Conservation (phyloP, 768 basidiomycete species). For the Kwoniella europaea region DNA sequence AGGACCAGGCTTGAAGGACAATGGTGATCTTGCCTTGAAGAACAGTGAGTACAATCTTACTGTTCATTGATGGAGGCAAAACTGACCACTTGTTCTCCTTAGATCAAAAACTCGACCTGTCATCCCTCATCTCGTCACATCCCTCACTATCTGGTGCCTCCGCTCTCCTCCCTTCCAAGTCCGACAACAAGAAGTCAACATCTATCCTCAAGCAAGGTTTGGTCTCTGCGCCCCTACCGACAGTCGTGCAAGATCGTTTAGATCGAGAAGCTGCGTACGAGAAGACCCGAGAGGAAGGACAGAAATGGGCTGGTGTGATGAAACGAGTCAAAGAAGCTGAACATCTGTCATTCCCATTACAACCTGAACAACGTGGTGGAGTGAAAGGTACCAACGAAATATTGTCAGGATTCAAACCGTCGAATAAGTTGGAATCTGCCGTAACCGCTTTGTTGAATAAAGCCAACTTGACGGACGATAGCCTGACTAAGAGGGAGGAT, state of each 20-base stretch:
- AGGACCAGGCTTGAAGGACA: constrained; percentile 64
- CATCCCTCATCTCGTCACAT: constrained; percentile 70
- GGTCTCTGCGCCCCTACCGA: constrained; percentile 81
- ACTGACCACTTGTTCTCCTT: neutral
- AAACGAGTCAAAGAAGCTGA: constrained; percentile 83
- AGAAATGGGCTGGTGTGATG: constrained; percentile 93
- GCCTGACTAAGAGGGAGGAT: constrained; percentile 77
- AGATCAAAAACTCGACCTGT: constrained; percentile 57
- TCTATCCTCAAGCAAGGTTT: constrained; percentile 65
- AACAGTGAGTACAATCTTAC: constrained; percentile 39
- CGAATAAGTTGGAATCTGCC: constrained; percentile 80
- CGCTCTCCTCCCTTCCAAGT: constrained; percentile 71
- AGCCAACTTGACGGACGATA: constrained; percentile 81
- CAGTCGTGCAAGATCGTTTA: constrained; percentile 82
- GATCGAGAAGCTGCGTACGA: constrained; percentile 95
- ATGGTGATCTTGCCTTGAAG: constrained; percentile 71
- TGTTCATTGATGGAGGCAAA: no score
- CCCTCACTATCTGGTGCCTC: constrained; percentile 65
- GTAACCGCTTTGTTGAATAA: constrained; percentile 78
- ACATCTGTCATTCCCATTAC: constrained; percentile 55
- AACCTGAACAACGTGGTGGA: constrained; percentile 53
- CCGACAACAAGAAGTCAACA: constrained; percentile 64
- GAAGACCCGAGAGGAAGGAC: constrained; percentile 85
- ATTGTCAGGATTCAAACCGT: constrained; percentile 72
- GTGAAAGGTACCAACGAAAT: constrained; percentile 52